Evolutionary conservation across 805 yeast species (phyloP).

Genomic region (Kuraishia floccosa): DNA sequence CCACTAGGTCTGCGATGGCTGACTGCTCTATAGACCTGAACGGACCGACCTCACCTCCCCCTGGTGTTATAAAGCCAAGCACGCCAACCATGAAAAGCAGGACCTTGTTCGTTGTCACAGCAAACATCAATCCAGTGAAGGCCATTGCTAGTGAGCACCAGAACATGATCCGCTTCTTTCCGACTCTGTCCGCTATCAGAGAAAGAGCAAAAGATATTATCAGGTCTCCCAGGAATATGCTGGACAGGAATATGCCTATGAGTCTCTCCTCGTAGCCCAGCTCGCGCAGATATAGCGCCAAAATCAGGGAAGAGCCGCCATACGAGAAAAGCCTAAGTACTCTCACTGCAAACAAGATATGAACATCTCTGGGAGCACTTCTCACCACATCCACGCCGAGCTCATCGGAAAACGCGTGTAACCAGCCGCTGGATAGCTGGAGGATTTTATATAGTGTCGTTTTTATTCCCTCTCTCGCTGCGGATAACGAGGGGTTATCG

Average conservation of each 20-base stretch:
- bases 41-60: slow-evolving; percentile 88
- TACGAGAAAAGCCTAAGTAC: slow-evolving; percentile 37
- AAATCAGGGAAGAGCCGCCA: slow-evolving; percentile 70
- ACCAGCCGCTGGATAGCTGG: no score
- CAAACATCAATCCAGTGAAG: slow-evolving; percentile 53
- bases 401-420: no score
- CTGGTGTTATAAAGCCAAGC: slow-evolving; percentile 78
- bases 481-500: no score
- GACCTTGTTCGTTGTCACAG: slow-evolving; percentile 37
- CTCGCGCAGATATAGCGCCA: slow-evolving; percentile 53
- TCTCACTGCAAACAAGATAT: slow-evolving; percentile 19
- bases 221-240: slow-evolving; percentile 74
- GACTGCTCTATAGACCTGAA: slow-evolving; percentile 82
- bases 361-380: slow-evolving; percentile 19
- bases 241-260: slow-evolving; percentile 75
- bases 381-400: slow-evolving; percentile 22
- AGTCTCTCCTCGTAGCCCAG: slow-evolving; percentile 40
- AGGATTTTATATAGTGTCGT: no score
- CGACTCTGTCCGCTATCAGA: slow-evolving; percentile 65
- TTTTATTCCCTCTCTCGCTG: no score
- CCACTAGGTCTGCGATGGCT: slow-evolving; percentile 47
- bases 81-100: slow-evolving; percentile 61
- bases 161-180: slow-evolving; percentile 54
- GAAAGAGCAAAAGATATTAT: slow-evolving; percentile 57
- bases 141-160: slow-evolving; percentile 61